Evolutionary conservation across 2,329 filamentous ascomycete species (phyloP).

Genomic region (Fusarium brevicatenulatum): DNA sequence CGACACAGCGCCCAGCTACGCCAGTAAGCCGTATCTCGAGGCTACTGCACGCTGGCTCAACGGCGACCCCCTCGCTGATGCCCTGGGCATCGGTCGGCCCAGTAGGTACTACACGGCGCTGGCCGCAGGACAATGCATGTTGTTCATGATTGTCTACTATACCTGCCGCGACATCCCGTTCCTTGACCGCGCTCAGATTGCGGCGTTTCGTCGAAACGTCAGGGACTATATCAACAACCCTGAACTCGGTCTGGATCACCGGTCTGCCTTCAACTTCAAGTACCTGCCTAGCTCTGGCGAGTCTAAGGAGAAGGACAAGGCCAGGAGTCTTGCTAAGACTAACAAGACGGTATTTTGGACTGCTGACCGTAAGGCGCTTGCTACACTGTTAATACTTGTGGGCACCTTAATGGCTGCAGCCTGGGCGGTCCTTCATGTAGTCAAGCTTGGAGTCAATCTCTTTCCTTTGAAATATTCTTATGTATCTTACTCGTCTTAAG

Average conservation of each 20-base stretch:
- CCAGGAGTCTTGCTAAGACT: neutral
- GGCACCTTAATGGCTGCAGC: rapidly evolving
- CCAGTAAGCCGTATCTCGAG: neutral
- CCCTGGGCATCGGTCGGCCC: neutral
- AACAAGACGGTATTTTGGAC: neutral
- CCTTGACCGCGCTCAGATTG: neutral
- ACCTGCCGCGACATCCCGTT: neutral
- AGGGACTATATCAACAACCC: neutral
- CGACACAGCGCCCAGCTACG: neutral
- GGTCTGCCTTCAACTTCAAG: neutral
- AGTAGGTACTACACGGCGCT: neutral
- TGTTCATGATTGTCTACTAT: neutral
- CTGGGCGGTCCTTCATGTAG: rapidly evolving
- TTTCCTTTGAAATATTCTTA: neutral
- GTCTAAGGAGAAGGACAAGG: rapidly evolving
- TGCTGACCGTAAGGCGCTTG: neutral
- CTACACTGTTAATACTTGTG: neutral
- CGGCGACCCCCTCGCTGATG: neutral
- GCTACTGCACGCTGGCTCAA: neutral
- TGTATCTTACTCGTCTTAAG: neutral
- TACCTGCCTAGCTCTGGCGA: neutral
- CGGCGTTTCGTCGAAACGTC: neutral
- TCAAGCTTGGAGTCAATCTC: neutral
- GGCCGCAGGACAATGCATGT: rapidly evolving
- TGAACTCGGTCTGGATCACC: neutral